Base-by-base conservation (phyloP, 2,329 filamentous ascomycete genomes). In the Penicillium sclerotiorum region DNA sequence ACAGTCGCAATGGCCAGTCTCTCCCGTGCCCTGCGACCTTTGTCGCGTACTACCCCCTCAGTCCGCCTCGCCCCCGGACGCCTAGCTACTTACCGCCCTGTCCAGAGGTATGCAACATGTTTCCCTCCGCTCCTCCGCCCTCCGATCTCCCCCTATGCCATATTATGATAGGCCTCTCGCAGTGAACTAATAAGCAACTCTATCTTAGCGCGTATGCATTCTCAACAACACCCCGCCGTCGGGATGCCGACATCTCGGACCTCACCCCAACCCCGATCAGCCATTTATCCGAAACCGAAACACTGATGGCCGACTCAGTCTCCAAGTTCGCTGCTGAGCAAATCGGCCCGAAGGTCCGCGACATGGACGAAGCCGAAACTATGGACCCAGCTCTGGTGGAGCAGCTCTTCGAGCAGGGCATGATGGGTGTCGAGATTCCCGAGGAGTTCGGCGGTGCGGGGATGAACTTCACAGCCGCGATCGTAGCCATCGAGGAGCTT, bases 401-500 rank as follows among this genome's bases (percentile, higher is more conserved):
- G 77, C 89, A 94, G 74, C 82, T 96, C 45, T 99, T 99, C 65
- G 94, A 99, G 78, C 92, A 97, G 70, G 94, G 94, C 0, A 79
- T 99, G 42, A 99, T 99, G 94, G 88, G 91, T 55, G 83, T 99
- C 57, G 94, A 99, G 77, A 96, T 99, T 50, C 93, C 94, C 13
- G 94, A 99, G 73, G 92, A 96, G 73, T 99, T 87, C 69, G 94
- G 94, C 53, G 94, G 94, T 53, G 90, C 93, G 0, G 94, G 92
- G 61, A 97, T 99, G 94, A 96, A 96, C 82, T 99, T 99, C 76
- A 97, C 94, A 1, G 79, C 92, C 1, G 93, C 92, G 53, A 96
- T 99, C 68, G 87, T 99, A 37, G 93, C 90, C 22, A 99, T 99
- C 63, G 94, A 99, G 76, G 94, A 99, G 80, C 80, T 99, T 53